Evolutionary conservation across 2,329 filamentous ascomycete genomes (phyloP).

Genomic region (Lomentospora prolificans): DNA sequence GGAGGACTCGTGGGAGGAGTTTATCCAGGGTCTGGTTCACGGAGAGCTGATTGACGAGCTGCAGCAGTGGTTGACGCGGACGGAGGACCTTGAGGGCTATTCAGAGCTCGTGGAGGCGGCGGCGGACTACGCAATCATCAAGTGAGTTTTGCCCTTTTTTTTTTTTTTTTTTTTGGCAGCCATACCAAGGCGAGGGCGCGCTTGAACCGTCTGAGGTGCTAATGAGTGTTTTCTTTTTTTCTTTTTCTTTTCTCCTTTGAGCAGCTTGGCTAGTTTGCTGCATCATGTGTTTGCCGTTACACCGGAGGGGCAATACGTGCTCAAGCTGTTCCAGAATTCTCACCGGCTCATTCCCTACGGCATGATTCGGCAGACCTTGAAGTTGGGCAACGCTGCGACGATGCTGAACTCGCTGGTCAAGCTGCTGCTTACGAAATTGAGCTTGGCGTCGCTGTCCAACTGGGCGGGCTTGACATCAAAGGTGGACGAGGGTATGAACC

Average conservation of each 20-base stretch:
- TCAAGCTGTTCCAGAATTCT: slow-evolving; percentile 60
- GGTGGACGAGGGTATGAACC: slow-evolving; percentile 69
- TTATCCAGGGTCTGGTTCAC: slow-evolving; percentile 56
- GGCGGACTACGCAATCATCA: slow-evolving; percentile 57
- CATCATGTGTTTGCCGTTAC: slow-evolving; percentile 66
- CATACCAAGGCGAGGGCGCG: no score
- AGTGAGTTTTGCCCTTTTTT: slow-evolving; percentile 35
- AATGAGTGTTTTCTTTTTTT: background rate
- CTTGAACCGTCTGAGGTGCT: no score
- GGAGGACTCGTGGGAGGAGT: slow-evolving; percentile 54
- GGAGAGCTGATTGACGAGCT: slow-evolving; percentile 56
- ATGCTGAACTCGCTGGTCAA: slow-evolving; percentile 71
- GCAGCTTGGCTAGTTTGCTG: slow-evolving; percentile 60
- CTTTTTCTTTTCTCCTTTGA: background rate
- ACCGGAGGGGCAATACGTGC: slow-evolving; percentile 63
- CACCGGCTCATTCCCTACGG: slow-evolving; percentile 64
- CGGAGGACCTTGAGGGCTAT: slow-evolving; percentile 54
- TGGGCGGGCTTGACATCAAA: slow-evolving; percentile 66
- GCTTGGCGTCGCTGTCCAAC: slow-evolving; percentile 64
- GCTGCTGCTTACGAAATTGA: slow-evolving; percentile 67
- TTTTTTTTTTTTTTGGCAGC: background rate
- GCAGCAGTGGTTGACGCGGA: slow-evolving; percentile 50
- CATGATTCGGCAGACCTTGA: slow-evolving; percentile 62
- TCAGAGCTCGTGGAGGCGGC: slow-evolving; percentile 52
- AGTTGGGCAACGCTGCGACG: slow-evolving; percentile 67